phyloP scores from a whole-genome alignment of 257 asterid species.

The Nicotiana obtusifolia region DNA sequence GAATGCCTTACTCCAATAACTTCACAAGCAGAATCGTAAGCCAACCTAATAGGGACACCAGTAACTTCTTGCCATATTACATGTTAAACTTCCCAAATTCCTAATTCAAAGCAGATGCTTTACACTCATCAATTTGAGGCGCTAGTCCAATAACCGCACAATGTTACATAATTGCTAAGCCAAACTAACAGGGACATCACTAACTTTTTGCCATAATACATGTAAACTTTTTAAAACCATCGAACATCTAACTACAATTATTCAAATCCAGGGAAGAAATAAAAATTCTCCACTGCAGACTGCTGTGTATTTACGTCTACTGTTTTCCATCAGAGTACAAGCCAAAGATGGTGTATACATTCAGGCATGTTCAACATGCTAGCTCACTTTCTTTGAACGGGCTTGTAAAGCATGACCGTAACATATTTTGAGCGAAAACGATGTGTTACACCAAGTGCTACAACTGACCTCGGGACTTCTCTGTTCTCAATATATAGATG shows the following conservation, averaged over 20 bases:
- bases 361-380: constrained; percentile 6
- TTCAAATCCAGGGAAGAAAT: neutral
- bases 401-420: constrained; percentile 86
- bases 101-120: neutral
- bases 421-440: constrained; percentile 85
- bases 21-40: neutral
- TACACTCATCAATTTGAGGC: neutral
- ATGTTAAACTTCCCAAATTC: neutral
- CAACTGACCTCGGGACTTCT: constrained; percentile 66
- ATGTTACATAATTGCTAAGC: neutral
- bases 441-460: constrained; percentile 81
- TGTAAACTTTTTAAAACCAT: neutral
- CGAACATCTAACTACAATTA: neutral
- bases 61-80: neutral
- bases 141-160: neutral
- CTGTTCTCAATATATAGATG: constrained; percentile 86
- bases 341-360: neutral
- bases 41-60: neutral
- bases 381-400: constrained; percentile 67
- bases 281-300: neutral
- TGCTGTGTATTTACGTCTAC: constrained; percentile 4
- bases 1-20: too few species aligned
- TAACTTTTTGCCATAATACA: neutral
- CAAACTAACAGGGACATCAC: neutral
- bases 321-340: neutral